Percentiles rank a stretch among this genome's conserved stretches.
Conservation (phyloP, 371 early-diverging fungal species). For the Lichtheimia ornata region DNA sequence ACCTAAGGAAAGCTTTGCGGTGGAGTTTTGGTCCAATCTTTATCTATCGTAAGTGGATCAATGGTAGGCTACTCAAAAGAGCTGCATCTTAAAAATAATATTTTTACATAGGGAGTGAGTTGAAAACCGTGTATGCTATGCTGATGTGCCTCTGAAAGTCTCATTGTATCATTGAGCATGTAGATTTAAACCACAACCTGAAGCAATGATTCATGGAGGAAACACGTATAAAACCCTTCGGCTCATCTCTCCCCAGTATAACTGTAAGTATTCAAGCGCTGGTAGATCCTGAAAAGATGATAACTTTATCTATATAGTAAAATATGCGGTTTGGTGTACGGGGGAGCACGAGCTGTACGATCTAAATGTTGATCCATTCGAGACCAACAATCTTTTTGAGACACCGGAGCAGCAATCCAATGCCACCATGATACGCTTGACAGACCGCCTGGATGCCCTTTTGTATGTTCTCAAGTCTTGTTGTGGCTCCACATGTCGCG, state of each 20-base stretch:
- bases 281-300: too few relatives aligned
- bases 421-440: background rate
- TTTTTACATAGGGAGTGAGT: background rate
- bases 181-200: conserved; percentile 1
- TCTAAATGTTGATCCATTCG: conserved; percentile 59
- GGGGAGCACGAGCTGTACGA: conserved; percentile 66
- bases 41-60: too few relatives aligned
- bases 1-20: conserved; percentile 57
- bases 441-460: conserved; percentile 63
- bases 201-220: background rate
- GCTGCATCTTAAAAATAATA: too few relatives aligned
- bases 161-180: conserved; percentile 2
- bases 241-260: conserved; percentile 51
- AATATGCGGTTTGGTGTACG: conserved; percentile 67
- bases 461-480: conserved; percentile 55
- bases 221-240: conserved; percentile 64
- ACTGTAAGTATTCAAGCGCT: conserved; percentile 26
- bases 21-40: conserved; percentile 55
- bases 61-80: too few relatives aligned
- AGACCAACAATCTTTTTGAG: conserved; percentile 49
- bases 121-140: too few relatives aligned
- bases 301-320: conserved; percentile 5
- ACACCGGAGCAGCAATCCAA: background rate
- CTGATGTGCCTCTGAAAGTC: background rate
- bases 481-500: conserved; percentile 56